These are phyloP conservation scores for Colletotrichum liaoningense DNA, from an alignment of 2,329 filamentous ascomycete species.

Conservation along the genomic window DNA sequence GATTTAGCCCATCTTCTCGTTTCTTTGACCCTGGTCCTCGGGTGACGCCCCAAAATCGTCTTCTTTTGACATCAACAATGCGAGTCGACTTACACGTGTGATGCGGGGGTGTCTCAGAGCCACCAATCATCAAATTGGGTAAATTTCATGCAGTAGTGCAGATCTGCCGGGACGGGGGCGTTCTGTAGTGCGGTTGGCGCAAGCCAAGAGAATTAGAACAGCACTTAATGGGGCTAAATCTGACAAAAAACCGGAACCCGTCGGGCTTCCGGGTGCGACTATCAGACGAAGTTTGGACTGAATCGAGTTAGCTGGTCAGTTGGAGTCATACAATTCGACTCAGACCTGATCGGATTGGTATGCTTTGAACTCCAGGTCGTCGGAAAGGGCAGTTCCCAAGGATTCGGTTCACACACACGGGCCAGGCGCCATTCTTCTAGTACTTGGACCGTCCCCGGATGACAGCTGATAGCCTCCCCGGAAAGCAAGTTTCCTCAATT, in stretches of 20 bases:
- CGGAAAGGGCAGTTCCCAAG: neutral
- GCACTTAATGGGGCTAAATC: neutral
- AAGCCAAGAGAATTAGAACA: neutral
- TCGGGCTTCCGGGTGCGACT: neutral
- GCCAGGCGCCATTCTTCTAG: neutral
- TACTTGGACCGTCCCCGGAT: neutral
- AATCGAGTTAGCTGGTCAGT: neutral
- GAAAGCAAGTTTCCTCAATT: neutral
- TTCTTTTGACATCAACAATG: constrained; percentile 21
- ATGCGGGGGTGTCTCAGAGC: neutral
- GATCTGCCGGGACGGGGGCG: neutral
- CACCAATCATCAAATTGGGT: constrained; percentile 6
- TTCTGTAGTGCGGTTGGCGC: neutral
- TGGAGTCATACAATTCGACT: constrained; percentile 24
- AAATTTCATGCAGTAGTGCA: constrained; percentile 2
- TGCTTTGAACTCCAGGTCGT: too few relatives aligned
- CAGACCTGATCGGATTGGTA: neutral
- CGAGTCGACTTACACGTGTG: constrained; percentile 5
- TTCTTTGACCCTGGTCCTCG: neutral
- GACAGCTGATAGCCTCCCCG: neutral
- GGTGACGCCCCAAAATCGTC: neutral
- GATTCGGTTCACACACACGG: neutral
- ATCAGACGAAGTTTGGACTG: constrained; percentile 2
- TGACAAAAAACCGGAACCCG: neutral
- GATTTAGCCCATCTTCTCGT: neutral